phyloP scores from a whole-genome alignment of 2,329 filamentous ascomycete genomes.

The Ophiostoma ips region DNA sequence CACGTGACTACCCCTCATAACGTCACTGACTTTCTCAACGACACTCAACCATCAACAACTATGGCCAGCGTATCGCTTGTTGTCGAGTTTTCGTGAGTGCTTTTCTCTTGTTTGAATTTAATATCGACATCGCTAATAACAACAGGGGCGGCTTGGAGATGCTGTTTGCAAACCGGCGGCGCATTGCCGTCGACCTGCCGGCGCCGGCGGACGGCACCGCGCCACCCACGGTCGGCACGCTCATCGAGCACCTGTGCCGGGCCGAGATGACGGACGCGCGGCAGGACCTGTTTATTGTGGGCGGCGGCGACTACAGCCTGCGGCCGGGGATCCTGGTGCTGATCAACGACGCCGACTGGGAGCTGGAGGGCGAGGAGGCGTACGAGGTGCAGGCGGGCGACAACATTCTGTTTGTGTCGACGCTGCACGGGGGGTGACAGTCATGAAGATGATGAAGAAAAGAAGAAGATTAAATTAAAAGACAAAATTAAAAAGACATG shows the following conservation, averaged over 20 bases:
- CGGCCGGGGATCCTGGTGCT: constrained; percentile 90
- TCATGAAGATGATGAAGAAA: not conserved
- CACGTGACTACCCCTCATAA: not conserved
- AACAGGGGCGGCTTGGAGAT: constrained; percentile 74
- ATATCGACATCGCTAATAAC: not conserved
- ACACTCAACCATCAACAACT: not conserved
- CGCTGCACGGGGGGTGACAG: constrained; percentile 76
- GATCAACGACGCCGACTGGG: constrained; percentile 98
- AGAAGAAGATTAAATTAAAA: not conserved
- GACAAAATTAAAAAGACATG: not conserved
- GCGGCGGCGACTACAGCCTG: constrained; percentile 37
- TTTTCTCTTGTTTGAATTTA: not conserved
- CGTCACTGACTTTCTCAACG: not conserved
- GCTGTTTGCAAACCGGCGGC: constrained; percentile 73
- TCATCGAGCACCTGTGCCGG: constrained; percentile 67
- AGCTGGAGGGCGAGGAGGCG: constrained; percentile 84
- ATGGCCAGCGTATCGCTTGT: constrained; percentile 28
- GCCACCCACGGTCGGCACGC: constrained; percentile 54
- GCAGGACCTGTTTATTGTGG: constrained; percentile 79
- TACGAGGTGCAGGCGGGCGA: constrained; percentile 75
- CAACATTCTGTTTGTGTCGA: constrained; percentile 91
- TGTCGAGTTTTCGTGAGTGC: constrained; percentile 44
- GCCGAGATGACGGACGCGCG: constrained; percentile 74
- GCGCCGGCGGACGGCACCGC: constrained; percentile 42
- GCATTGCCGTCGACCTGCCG: constrained; percentile 58